Evolutionary conservation across 352 stramenopile species (phyloP).

Genomic region (Phytophthora megakarya): DNA sequence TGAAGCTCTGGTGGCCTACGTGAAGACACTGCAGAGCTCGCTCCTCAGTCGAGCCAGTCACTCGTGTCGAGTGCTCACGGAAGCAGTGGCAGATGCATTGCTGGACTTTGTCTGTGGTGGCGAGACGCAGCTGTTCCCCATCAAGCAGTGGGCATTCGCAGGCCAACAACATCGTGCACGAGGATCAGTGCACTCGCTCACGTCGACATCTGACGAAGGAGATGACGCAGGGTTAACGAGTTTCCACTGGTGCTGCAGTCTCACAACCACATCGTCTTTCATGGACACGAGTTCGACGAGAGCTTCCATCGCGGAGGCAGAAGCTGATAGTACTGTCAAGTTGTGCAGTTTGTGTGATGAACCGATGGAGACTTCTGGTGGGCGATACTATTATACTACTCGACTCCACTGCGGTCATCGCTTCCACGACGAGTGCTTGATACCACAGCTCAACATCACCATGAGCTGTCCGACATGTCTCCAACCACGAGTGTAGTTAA

Average conservation of each 20-base stretch:
- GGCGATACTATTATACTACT: conserved; percentile 27
- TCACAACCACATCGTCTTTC: conserved; percentile 11
- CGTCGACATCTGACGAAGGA: conserved; percentile 27
- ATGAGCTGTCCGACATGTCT: conserved; percentile 46
- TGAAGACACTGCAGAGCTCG: conserved; percentile 36
- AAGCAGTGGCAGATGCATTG: conserved; percentile 25
- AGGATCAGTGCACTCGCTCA: conserved; percentile 25
- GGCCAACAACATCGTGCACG: conserved; percentile 22
- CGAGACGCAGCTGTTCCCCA: conserved; percentile 19
- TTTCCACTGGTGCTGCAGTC: conserved; percentile 6
- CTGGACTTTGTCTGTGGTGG: conserved; percentile 31
- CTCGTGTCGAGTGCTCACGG: conserved; percentile 31
- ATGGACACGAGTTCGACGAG: conserved; percentile 1
- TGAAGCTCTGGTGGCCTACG: conserved; percentile 33
- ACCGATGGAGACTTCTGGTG: conserved; percentile 11
- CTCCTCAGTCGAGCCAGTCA: conserved; percentile 38
- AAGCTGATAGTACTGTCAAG: neutral
- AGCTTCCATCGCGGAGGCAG: neutral
- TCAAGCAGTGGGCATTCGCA: conserved; percentile 39
- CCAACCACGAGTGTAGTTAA: no score
- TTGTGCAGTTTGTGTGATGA: conserved; percentile 28
- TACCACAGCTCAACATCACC: conserved; percentile 44
- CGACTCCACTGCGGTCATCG: conserved; percentile 43
- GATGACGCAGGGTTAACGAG: conserved; percentile 9
- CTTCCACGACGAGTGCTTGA: conserved; percentile 62